A percentile compares a stretch with the other conserved stretches of the same genome.
Evolutionary conservation across 2,329 filamentous ascomycete species (phyloP).

Genomic region (Chaetomium sp.): DNA sequence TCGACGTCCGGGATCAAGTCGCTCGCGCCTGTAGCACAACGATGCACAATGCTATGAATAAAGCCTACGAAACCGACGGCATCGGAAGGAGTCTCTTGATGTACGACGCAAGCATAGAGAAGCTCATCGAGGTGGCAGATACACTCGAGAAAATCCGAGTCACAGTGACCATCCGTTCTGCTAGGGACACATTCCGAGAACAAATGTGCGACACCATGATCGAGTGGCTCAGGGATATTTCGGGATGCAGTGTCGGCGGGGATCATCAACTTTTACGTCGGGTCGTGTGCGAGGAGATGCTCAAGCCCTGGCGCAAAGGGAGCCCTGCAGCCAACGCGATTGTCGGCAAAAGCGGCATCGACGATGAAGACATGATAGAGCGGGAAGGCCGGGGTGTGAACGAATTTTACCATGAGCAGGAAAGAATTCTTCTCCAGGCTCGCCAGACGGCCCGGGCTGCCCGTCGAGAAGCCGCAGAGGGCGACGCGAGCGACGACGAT

Average conservation of each 20-base stretch:
- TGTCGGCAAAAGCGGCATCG: conserved; percentile 71
- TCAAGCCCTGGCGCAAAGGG: conserved; percentile 80
- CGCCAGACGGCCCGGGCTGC: conserved; percentile 30
- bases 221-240: conserved; percentile 91
- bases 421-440: conserved; percentile 25
- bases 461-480: conserved; percentile 52
- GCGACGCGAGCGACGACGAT: conserved; percentile 58
- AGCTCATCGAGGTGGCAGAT: conserved; percentile 69
- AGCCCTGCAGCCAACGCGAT: conserved; percentile 74
- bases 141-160: conserved; percentile 94
- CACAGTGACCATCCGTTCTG: conserved; percentile 88
- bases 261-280: conserved; percentile 74
- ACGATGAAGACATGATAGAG: conserved; percentile 69
- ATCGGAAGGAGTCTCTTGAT: conserved; percentile 81
- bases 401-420: conserved; percentile 31
- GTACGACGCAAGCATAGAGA: conserved; percentile 64
- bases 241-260: conserved; percentile 75
- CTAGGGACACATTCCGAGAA: conserved; percentile 91
- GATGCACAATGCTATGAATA: conserved; percentile 59
- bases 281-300: conserved; percentile 83
- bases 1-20: conserved; percentile 85
- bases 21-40: conserved; percentile 77
- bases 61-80: conserved; percentile 83
- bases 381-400: conserved; percentile 29
- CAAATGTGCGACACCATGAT: conserved; percentile 98